These are phyloP conservation scores for Diaporthe sp. DNA, from an alignment of 2,329 filamentous ascomycete species.

Conservation along the genomic window DNA sequence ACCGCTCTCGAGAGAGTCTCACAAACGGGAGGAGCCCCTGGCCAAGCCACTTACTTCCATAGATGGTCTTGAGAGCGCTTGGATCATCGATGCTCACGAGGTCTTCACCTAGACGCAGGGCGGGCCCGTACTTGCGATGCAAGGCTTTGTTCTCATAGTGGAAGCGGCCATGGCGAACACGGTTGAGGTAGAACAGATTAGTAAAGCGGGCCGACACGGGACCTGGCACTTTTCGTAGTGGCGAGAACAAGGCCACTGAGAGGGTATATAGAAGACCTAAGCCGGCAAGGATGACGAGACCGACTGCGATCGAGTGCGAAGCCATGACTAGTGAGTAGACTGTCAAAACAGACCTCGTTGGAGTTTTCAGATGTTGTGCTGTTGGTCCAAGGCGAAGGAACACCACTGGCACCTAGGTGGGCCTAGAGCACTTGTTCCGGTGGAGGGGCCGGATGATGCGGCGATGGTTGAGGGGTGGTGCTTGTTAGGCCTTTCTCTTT, in stretches of 20 bases:
- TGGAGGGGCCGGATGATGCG: constrained; percentile 8
- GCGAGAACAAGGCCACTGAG: constrained; percentile 44
- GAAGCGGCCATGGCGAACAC: constrained; percentile 54
- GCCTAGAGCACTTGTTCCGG: neutral
- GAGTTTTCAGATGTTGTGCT: neutral
- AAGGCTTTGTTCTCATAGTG: constrained; percentile 56
- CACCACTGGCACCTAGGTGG: neutral
- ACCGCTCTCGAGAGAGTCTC: neutral
- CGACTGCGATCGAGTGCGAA: neutral
- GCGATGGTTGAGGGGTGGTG: neutral
- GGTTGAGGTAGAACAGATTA: constrained; percentile 58
- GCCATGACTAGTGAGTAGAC: constrained; percentile 6
- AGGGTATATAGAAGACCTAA: constrained; percentile 19
- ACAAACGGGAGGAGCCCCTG: neutral
- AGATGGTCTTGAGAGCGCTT: constrained; percentile 55
- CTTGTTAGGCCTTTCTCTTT: no score
- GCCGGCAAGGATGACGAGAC: neutral
- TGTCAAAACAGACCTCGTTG: neutral
- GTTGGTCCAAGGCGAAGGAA: neutral
- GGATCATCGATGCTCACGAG: constrained; percentile 57
- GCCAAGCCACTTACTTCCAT: constrained; percentile 48
- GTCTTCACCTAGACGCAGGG: constrained; percentile 57
- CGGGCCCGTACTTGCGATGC: constrained; percentile 55
- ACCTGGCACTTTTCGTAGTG: constrained; percentile 58
- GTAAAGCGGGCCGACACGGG: constrained; percentile 60